A percentile compares a stretch with the other conserved stretches of the same genome.
phyloP scores from a whole-genome alignment of 2,329 filamentous ascomycete species.

The Myriangium duriaei region DNA sequence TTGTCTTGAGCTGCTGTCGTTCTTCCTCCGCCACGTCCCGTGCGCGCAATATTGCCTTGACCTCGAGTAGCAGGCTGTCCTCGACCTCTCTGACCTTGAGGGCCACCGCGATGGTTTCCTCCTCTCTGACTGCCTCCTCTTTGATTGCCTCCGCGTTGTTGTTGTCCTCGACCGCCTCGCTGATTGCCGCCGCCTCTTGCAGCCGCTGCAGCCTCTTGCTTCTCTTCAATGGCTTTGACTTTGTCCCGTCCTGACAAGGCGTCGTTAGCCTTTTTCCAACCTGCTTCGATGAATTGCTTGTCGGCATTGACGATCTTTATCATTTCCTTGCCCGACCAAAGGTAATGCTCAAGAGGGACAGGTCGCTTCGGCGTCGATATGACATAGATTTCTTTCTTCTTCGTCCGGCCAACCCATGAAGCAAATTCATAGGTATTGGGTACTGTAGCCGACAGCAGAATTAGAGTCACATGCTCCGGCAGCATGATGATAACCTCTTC shows the following conservation, averaged over 20 bases:
- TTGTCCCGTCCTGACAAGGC: constrained; percentile 74
- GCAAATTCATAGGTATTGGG: constrained; percentile 97
- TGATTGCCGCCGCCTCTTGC: constrained; percentile 39
- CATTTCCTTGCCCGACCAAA: constrained; percentile 89
- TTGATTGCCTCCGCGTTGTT: constrained; percentile 38
- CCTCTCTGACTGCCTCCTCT: constrained; percentile 35
- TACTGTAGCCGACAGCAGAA: constrained; percentile 88
- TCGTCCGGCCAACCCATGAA: constrained; percentile 94
- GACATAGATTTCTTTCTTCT: constrained; percentile 98
- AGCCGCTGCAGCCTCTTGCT: constrained; percentile 32
- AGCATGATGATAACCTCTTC: constrained; percentile 99
- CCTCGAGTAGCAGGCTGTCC: constrained; percentile 44
- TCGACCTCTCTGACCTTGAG: constrained; percentile 39
- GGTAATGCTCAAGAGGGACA: constrained; percentile 86
- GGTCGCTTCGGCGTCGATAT: constrained; percentile 94
- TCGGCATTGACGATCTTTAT: constrained; percentile 90
- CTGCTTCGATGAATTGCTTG: constrained; percentile 80
- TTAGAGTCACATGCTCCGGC: constrained; percentile 90
- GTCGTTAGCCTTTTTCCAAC: constrained; percentile 88
- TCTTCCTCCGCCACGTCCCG: constrained; percentile 71
- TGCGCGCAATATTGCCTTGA: constrained; percentile 77
- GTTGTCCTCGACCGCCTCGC: constrained; percentile 39
- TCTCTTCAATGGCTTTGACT: constrained; percentile 42
- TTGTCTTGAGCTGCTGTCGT: constrained; percentile 88
- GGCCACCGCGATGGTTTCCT: constrained; percentile 33